Percentiles rank a stretch among this genome's conserved stretches.
phyloP scores from a whole-genome alignment of 345 rosid species.

The Cochlearia excelsa region DNA sequence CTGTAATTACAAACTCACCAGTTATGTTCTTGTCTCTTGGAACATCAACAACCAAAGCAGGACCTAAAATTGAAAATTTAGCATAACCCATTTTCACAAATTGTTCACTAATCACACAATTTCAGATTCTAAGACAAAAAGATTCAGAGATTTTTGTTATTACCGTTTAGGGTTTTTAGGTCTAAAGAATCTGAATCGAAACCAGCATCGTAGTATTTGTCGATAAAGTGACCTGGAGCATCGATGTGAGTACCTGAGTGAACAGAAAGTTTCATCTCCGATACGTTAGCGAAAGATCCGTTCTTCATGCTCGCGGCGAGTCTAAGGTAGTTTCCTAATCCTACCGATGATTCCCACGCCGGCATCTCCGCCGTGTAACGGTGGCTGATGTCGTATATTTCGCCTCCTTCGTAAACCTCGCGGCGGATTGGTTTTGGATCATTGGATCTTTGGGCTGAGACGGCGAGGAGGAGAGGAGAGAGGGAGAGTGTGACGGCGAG shows the following conservation, averaged over 20 bases:
- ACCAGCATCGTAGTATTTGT: constrained; percentile 84
- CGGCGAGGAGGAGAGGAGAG: neutral
- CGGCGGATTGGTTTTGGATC: constrained; percentile 53
- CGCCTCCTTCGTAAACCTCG: constrained; percentile 69
- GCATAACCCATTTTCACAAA: neutral
- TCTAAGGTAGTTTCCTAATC: constrained; percentile 60
- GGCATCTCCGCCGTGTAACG: constrained; percentile 64
- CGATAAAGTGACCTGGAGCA: constrained; percentile 89
- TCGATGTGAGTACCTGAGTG: constrained; percentile 96
- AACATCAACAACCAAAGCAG: constrained; percentile 56
- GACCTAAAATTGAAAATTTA: constrained; percentile 33
- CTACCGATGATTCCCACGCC: constrained; percentile 48
- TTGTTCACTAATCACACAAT: neutral
- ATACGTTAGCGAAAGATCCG: constrained; percentile 76
- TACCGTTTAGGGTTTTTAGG: constrained; percentile 60
- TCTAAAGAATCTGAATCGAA: constrained; percentile 90
- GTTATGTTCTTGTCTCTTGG: constrained; percentile 62
- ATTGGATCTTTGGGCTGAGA: neutral
- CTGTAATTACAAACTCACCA: constrained; percentile 40
- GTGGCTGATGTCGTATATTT: constrained; percentile 76
- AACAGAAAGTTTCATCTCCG: constrained; percentile 82
- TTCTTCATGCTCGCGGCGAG: constrained; percentile 80
- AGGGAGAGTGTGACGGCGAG: constrained; percentile 19
- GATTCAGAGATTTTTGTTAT: no score
- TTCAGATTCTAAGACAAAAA: neutral